These are phyloP conservation scores for Macadamia tetraphylla DNA, from an alignment of 164 flowering plant species.

Conservation along the genomic window DNA sequence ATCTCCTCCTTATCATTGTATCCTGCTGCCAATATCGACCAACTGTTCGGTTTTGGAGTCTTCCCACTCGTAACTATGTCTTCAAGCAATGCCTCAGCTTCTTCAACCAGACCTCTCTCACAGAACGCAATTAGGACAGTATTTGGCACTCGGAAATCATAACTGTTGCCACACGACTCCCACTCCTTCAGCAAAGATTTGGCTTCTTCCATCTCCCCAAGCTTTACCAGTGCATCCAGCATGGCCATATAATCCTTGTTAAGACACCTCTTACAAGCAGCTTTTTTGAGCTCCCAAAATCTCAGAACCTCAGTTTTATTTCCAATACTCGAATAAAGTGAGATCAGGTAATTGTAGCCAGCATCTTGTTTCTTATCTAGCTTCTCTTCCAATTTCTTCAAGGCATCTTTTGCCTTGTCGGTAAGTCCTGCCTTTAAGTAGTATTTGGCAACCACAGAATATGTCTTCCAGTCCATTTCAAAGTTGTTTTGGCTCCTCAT, in stretches of 20 bases:
- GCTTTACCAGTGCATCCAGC: constrained; percentile 46
- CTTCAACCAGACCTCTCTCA: constrained; percentile 37
- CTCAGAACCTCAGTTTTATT: constrained; percentile 49
- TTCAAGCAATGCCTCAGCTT: constrained; percentile 52
- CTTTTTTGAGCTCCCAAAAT: constrained; percentile 46
- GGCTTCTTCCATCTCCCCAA: constrained; percentile 59
- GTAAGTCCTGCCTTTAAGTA: constrained; percentile 45
- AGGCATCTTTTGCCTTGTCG: constrained; percentile 37
- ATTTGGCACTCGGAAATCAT: constrained; percentile 53
- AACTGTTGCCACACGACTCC: constrained; percentile 54
- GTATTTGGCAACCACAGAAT: constrained; percentile 49
- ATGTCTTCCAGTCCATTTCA: constrained; percentile 62
- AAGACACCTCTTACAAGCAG: constrained; percentile 36
- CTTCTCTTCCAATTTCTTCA: constrained; percentile 46
- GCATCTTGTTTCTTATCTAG: constrained; percentile 27
- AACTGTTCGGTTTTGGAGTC: constrained; percentile 30
- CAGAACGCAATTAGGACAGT: constrained; percentile 34
- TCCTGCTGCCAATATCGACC: constrained; percentile 42
- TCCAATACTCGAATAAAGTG: constrained; percentile 55
- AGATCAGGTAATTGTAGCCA: constrained; percentile 54
- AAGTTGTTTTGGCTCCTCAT: constrained; percentile 51
- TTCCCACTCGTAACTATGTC: constrained; percentile 35
- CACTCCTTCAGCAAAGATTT: constrained; percentile 53
- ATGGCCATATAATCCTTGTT: constrained; percentile 54
- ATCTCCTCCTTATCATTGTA: constrained; percentile 30